Conservation (phyloP, 306 rosid genomes). For the Begonia peltatifolia region DNA sequence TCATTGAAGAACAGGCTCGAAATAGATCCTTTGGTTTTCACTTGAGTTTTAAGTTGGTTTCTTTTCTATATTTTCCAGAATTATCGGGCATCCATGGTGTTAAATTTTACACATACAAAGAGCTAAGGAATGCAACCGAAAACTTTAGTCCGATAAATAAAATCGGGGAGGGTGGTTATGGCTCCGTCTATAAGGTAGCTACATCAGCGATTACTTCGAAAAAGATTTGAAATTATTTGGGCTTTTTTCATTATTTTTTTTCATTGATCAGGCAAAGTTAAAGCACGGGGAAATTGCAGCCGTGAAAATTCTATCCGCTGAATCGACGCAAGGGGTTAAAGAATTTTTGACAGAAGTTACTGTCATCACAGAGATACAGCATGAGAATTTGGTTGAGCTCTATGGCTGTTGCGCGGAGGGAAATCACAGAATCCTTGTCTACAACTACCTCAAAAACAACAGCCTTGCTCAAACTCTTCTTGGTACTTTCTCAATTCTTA, state of each 20-base stretch:
- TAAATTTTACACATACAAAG: slow-evolving; percentile 45
- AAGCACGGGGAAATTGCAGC: slow-evolving; percentile 79
- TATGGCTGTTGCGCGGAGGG: slow-evolving; percentile 80
- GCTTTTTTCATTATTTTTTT: background rate
- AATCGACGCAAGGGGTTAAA: slow-evolving; percentile 80
- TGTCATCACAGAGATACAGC: slow-evolving; percentile 70
- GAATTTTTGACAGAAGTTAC: slow-evolving; percentile 93
- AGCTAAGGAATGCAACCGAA: slow-evolving; percentile 53
- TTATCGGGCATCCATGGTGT: slow-evolving; percentile 55
- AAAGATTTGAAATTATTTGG: too few species aligned
- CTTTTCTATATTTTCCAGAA: slow-evolving; percentile 15
- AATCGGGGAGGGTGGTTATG: slow-evolving; percentile 98
- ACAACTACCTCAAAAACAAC: slow-evolving; percentile 89
- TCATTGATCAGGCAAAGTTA: slow-evolving; percentile 59
- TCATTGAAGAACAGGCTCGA: too few species aligned
- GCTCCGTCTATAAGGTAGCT: slow-evolving; percentile 82
- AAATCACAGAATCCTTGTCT: slow-evolving; percentile 65
- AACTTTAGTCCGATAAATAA: slow-evolving; percentile 57
- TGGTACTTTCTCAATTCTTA: slow-evolving; percentile 19
- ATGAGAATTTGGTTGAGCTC: slow-evolving; percentile 77
- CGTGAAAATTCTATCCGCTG: slow-evolving; percentile 81
- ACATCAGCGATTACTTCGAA: background rate
- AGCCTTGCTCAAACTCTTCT: slow-evolving; percentile 76
- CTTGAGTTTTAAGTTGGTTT: too few species aligned
- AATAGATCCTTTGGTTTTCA: too few species aligned